These are phyloP conservation scores for Lipomyces yamanashiensis DNA, from an alignment of 805 yeast genomes.

Conservation along the genomic window DNA sequence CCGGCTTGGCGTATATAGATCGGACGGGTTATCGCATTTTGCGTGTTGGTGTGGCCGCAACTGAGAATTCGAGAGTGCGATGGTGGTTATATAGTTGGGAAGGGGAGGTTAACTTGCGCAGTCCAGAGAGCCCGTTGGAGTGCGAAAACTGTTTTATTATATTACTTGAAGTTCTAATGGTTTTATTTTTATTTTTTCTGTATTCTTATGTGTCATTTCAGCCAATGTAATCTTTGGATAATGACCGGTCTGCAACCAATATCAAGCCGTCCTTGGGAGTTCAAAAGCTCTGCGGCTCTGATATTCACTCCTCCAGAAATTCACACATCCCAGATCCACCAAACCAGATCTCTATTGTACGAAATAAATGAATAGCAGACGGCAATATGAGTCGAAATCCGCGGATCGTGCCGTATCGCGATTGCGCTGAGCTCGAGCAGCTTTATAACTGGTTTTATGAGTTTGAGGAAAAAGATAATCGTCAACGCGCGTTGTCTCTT, in stretches of 20 bases:
- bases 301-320: too few species aligned
- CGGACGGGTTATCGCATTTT: slow-evolving; percentile 9
- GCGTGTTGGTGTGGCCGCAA: slow-evolving; percentile 10
- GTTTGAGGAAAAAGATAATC: neutral
- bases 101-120: neutral
- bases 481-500: slow-evolving; percentile 19
- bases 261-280: neutral
- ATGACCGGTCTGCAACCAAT: neutral
- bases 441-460: slow-evolving; percentile 22
- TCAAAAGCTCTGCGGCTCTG: neutral
- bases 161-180: too few species aligned
- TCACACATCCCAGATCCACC: neutral
- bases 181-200: too few species aligned
- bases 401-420: slow-evolving; percentile 26
- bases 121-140: too few species aligned
- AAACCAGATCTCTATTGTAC: too few species aligned
- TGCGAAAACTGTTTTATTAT: too few species aligned
- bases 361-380: neutral
- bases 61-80: neutral
- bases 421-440: slow-evolving; percentile 19
- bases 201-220: too few species aligned
- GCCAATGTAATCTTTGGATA: neutral
- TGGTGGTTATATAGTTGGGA: neutral
- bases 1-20: slow-evolving; percentile 3
- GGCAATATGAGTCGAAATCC: slow-evolving; percentile 21